A percentile compares a stretch with the other conserved stretches of the same genome.
Conservation (phyloP, 176 grass and related monocot genomes). For the Alopecurus myosuroides region DNA sequence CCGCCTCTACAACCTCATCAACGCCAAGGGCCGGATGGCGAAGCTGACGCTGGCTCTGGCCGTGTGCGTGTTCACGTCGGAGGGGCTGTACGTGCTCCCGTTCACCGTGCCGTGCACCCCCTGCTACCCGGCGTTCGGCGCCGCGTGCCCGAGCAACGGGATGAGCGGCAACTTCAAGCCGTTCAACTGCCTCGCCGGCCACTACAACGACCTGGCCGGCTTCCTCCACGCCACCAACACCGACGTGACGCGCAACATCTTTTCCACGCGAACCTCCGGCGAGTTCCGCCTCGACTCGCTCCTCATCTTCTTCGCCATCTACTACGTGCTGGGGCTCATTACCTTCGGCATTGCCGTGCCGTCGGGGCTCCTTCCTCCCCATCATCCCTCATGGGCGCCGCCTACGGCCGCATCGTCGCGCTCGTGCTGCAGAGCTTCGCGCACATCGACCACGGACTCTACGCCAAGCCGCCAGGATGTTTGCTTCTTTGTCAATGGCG, state of each 20-base stretch:
- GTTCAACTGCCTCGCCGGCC: constrained; percentile 86
- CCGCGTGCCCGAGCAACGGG: constrained; percentile 46
- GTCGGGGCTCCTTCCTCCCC: constrained; percentile 87
- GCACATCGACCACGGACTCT: constrained; percentile 79
- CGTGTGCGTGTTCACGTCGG: constrained; percentile 68
- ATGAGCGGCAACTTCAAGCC: constrained; percentile 94
- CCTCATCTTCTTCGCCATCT: constrained; percentile 76
- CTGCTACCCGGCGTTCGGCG: constrained; percentile 41
- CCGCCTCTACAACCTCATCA: constrained; percentile 78
- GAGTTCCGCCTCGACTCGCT: constrained; percentile 79
- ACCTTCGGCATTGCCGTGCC: constrained; percentile 97
- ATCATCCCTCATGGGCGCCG: constrained; percentile 99
- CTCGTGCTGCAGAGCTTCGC: constrained; percentile 27
- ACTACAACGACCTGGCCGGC: constrained; percentile 88
- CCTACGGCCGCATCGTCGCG: constrained; percentile 71
- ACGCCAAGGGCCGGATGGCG: constrained; percentile 56
- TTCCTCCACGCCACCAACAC: constrained; percentile 90
- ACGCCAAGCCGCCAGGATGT: no score
- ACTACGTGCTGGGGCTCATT: constrained; percentile 78
- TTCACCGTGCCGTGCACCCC: constrained; percentile 78
- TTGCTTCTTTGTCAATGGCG: no score
- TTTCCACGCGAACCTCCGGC: constrained; percentile 69
- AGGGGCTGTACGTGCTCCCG: constrained; percentile 60
- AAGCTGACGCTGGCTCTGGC: constrained; percentile 58
- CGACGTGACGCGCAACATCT: constrained; percentile 88